A percentile compares a stretch with the other conserved stretches of the same genome.
Conservation (phyloP, 306 rosid genomes). For the Mimosa pudica region DNA sequence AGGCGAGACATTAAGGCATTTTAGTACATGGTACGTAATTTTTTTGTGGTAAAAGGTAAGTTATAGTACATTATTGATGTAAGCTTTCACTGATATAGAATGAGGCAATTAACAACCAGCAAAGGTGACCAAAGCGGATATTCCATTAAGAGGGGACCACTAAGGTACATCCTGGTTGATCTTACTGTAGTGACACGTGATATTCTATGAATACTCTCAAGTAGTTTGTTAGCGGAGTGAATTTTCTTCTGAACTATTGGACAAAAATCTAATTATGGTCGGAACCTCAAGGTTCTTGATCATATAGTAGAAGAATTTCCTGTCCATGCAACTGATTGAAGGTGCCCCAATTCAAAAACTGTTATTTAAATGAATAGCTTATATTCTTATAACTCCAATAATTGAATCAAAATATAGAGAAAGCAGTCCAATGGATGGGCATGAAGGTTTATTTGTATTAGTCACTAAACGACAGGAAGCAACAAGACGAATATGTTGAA, state of each 20-base stretch:
- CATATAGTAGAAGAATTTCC: constrained; percentile 1
- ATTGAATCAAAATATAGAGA: neutral
- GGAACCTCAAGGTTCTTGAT: neutral
- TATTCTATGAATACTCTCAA: neutral
- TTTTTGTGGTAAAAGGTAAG: neutral
- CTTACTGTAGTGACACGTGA: neutral
- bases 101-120: neutral
- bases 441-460: constrained; percentile 5
- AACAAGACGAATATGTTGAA: constrained; percentile 12
- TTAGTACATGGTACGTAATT: neutral
- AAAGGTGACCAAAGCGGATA: neutral
- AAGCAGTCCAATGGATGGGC: neutral
- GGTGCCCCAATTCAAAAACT: neutral
- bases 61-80: neutral
- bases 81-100: neutral
- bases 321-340: constrained; percentile 9
- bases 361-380: neutral
- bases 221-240: neutral
- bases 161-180: neutral
- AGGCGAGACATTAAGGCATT: neutral
- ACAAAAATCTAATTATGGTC: neutral
- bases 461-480: constrained; percentile 16
- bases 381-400: constrained; percentile 15
- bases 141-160: neutral
- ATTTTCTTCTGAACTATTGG: neutral